These are phyloP conservation scores for Suillus paluster DNA, from an alignment of 768 basidiomycete genomes.

Conservation along the genomic window DNA sequence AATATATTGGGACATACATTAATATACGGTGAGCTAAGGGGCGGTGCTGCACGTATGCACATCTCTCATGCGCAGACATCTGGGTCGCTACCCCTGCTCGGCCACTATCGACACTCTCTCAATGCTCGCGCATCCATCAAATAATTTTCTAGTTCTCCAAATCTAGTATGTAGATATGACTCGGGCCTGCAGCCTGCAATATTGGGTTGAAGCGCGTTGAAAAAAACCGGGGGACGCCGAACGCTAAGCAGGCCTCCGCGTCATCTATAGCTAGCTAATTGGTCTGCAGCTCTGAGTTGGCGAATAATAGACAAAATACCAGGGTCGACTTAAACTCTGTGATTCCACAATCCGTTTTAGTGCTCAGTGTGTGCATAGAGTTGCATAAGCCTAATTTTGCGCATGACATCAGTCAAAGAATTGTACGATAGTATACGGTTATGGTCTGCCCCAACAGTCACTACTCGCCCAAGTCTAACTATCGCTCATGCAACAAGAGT, in stretches of 20 bases:
- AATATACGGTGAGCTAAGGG: too few species aligned
- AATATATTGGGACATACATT: neutral
- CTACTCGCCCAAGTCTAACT: neutral
- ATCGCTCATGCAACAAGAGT: constrained; percentile 76
- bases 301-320: neutral
- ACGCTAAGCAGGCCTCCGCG: neutral
- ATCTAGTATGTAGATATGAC: too few species aligned
- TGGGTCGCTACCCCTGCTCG: too few species aligned
- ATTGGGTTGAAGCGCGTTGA: neutral
- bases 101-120: too few species aligned
- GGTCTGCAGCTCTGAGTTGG: neutral
- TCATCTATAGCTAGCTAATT: neutral
- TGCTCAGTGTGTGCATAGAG: neutral
- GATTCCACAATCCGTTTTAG: neutral
- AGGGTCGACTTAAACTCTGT: neutral
- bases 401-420: neutral
- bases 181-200: too few species aligned
- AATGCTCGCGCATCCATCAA: too few species aligned
- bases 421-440: neutral
- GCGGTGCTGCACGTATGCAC: too few species aligned
- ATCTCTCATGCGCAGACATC: too few species aligned
- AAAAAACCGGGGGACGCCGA: neutral
- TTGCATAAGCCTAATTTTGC: constrained; percentile 6
- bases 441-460: neutral
- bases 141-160: too few species aligned